Evolutionary conservation across 768 basidiomycete genomes (phyloP).

Genomic region (Termitomyces heimii): DNA sequence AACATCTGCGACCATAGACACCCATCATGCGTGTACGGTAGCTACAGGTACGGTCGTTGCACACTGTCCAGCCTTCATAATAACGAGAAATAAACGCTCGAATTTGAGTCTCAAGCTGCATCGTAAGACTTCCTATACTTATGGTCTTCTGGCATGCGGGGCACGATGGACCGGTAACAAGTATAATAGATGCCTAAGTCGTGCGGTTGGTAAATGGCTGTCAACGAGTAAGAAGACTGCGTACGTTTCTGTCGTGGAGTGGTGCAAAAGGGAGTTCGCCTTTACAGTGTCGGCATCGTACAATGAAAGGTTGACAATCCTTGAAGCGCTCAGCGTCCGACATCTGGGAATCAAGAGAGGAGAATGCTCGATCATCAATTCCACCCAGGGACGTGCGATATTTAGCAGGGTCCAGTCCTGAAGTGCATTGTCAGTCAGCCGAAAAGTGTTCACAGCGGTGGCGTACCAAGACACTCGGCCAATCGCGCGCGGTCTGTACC

Average conservation of each 20-base stretch:
- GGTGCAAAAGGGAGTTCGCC: slow-evolving; percentile 51
- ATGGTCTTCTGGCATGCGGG: slow-evolving; percentile 55
- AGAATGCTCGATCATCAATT: slow-evolving; percentile 61
- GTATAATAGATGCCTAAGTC: slow-evolving; percentile 60
- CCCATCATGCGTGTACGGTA: slow-evolving; percentile 90
- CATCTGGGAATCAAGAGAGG: slow-evolving; percentile 82
- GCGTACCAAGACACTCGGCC: slow-evolving; percentile 88
- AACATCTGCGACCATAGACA: slow-evolving; percentile 82
- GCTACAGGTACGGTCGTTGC: slow-evolving; percentile 81
- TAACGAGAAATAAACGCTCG: slow-evolving; percentile 71
- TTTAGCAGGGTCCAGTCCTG: slow-evolving; percentile 58
- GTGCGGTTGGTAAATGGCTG: slow-evolving; percentile 1
- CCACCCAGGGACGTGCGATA: slow-evolving; percentile 39
- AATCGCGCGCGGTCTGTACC: slow-evolving; percentile 89
- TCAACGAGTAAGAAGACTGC: neutral
- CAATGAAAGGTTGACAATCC: slow-evolving; percentile 61
- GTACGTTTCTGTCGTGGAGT: slow-evolving; percentile 53
- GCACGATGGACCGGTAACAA: slow-evolving; percentile 62
- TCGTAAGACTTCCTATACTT: slow-evolving; percentile 56
- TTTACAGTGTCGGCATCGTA: slow-evolving; percentile 77
- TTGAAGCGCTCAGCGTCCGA: slow-evolving; percentile 86
- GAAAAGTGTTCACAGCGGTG: neutral
- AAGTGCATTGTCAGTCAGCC: neutral
- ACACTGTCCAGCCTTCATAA: slow-evolving; percentile 86
- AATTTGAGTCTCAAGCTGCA: slow-evolving; percentile 86